phyloP scores from a whole-genome alignment of 2,329 filamentous ascomycete species.

The Fusarium sp. region DNA sequence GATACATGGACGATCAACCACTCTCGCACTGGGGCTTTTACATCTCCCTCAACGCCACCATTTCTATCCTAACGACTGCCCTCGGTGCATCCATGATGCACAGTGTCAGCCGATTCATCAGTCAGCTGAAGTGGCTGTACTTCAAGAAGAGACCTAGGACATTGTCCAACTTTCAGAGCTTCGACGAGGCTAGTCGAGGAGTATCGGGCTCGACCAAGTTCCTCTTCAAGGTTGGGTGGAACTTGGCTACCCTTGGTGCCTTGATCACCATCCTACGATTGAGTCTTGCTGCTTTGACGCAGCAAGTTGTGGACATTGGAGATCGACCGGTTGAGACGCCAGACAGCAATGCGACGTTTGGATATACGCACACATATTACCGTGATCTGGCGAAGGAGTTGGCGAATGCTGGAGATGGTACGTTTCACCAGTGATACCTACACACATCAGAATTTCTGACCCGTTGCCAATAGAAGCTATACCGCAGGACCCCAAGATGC shows the following conservation, averaged over 20 bases:
- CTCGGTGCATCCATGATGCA: conserved; percentile 19
- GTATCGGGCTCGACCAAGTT: conserved; percentile 12
- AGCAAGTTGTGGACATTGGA: conserved; percentile 11
- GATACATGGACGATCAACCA: conserved; percentile 7
- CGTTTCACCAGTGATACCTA: no score
- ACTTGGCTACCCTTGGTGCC: conserved; percentile 25
- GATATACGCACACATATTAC: conserved; percentile 15
- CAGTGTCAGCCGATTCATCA: conserved; percentile 21
- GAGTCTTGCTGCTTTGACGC: conserved; percentile 12
- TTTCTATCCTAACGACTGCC: conserved; percentile 13
- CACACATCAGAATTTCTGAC: no score
- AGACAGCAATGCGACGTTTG: conserved; percentile 13
- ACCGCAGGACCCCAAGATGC: conserved; percentile 14
- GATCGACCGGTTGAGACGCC: neutral
- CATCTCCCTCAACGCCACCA: conserved; percentile 18
- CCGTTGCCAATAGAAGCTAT: neutral
- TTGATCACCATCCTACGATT: conserved; percentile 11
- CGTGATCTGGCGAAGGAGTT: neutral
- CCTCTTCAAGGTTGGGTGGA: neutral
- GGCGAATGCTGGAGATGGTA: neutral
- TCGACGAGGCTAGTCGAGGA: conserved; percentile 25
- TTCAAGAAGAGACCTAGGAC: conserved; percentile 10
- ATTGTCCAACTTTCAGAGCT: conserved; percentile 12
- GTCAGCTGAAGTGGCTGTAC: conserved; percentile 29
- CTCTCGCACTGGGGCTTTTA: conserved; percentile 8